Conservation (phyloP, 352 stramenopile genomes). For the Globisporangium cystogenes region DNA sequence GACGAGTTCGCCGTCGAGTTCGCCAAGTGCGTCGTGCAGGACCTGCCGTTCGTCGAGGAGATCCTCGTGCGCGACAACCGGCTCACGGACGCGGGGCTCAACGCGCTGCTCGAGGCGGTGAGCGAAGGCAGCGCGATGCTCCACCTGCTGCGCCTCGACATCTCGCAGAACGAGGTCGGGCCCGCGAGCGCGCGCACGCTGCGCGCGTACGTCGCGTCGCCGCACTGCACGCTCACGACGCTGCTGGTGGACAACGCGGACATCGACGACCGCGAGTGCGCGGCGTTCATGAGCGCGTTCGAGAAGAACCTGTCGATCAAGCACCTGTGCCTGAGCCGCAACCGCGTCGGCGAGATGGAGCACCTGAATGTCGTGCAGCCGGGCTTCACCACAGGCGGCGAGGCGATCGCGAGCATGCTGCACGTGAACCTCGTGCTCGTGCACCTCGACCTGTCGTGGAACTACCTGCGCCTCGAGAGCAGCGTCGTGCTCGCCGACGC, state of each 20-base stretch:
- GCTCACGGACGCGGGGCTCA: conserved; percentile 68
- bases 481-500: conserved; percentile 61
- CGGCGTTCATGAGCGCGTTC: conserved; percentile 80
- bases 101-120: conserved; percentile 53
- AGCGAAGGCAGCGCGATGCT: conserved; percentile 41
- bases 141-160: conserved; percentile 47
- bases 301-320: conserved; percentile 77
- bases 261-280: conserved; percentile 85
- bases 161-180: conserved; percentile 71
- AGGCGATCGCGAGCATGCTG: conserved; percentile 88
- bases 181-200: conserved; percentile 52
- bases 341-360: conserved; percentile 85
- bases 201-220: conserved; percentile 42
- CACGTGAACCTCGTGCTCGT: conserved; percentile 66
- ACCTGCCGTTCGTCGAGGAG: conserved; percentile 65
- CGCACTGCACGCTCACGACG: conserved; percentile 52
- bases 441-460: conserved; percentile 87
- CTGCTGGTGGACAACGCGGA: conserved; percentile 80
- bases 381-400: conserved; percentile 77
- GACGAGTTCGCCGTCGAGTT: conserved; percentile 65
- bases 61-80: conserved; percentile 87
- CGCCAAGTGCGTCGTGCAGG: conserved; percentile 42
- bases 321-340: conserved; percentile 71
- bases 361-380: conserved; percentile 86
- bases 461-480: conserved; percentile 79